Percentiles rank a stretch among this genome's conserved stretches.
These are phyloP conservation scores for Mortierella sp. DNA, from an alignment of 371 early-diverging fungal genomes.

Conservation along the genomic window DNA sequence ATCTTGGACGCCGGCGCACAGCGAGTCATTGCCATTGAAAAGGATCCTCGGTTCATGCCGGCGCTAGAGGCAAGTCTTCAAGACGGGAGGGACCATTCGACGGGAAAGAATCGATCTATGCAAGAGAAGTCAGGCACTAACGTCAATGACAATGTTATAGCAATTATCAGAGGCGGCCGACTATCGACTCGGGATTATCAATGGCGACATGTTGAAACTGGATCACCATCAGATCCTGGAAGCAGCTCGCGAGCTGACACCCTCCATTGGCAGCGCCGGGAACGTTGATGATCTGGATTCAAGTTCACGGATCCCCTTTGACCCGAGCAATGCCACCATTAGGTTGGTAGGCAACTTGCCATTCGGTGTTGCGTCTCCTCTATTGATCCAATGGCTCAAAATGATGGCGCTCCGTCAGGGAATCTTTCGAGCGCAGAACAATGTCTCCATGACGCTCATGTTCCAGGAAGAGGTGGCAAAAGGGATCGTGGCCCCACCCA, in stretches of 20 bases:
- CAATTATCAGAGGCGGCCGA: constrained; percentile 72
- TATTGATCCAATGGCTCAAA: constrained; percentile 81
- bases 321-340: constrained; percentile 22
- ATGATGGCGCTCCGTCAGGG: constrained; percentile 65
- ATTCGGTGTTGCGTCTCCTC: constrained; percentile 80
- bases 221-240: constrained; percentile 62
- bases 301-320: constrained; percentile 2
- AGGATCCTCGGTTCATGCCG: constrained; percentile 81
- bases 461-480: constrained; percentile 89
- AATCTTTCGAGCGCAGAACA: constrained; percentile 62
- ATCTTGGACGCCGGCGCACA: constrained; percentile 75
- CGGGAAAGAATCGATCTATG: too few species aligned
- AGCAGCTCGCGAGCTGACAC: background rate
- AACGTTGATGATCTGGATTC: too few species aligned
- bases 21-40: constrained; percentile 82
- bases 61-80: constrained; percentile 63
- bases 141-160: constrained; percentile 44
- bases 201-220: constrained; percentile 75
- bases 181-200: constrained; percentile 61
- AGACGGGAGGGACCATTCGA: too few species aligned
- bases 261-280: background rate
- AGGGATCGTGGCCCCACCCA: constrained; percentile 69
- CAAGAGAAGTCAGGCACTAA: too few species aligned
- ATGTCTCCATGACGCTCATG: constrained; percentile 82
- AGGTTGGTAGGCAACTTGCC: constrained; percentile 86